A percentile compares a stretch with the other conserved stretches of the same genome.
These are phyloP conservation scores for Globisporangium emineosum DNA, from an alignment of 352 stramenopile species.

Conservation along the genomic window DNA sequence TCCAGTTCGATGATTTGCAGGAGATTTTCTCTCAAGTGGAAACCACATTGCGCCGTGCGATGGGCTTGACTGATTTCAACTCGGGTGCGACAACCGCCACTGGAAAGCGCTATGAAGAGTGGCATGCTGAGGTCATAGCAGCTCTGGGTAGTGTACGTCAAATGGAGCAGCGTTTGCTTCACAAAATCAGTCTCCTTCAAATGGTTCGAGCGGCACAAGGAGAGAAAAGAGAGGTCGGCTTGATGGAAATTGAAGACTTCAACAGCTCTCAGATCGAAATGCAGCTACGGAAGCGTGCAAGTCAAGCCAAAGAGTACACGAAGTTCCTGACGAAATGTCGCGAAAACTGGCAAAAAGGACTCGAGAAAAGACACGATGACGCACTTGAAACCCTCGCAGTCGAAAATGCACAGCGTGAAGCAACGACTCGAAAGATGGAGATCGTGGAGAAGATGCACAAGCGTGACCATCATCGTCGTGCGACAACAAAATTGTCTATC, in stretches of 20 bases:
- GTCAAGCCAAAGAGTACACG: slow-evolving; percentile 24
- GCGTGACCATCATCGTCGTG: slow-evolving; percentile 23
- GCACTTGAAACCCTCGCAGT: not conserved
- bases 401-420: slow-evolving; percentile 15
- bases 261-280: slow-evolving; percentile 22
- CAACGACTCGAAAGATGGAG: slow-evolving; percentile 11
- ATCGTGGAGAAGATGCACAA: slow-evolving; percentile 20
- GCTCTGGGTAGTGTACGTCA: slow-evolving; percentile 29
- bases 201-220: slow-evolving; percentile 28
- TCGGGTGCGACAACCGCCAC: slow-evolving; percentile 24
- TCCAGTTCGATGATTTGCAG: slow-evolving; percentile 39
- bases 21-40: slow-evolving; percentile 31
- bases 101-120: slow-evolving; percentile 52
- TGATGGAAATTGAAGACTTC: slow-evolving; percentile 43
- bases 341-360: slow-evolving; percentile 38
- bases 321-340: slow-evolving; percentile 32
- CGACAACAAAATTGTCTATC: slow-evolving; percentile 49
- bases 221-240: slow-evolving; percentile 27
- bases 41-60: slow-evolving; percentile 28
- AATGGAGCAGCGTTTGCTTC: slow-evolving; percentile 28
- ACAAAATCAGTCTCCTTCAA: slow-evolving; percentile 36
- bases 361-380: slow-evolving; percentile 36
- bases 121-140: slow-evolving; percentile 32
- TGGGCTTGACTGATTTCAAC: slow-evolving; percentile 54
- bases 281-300: slow-evolving; percentile 12